These are phyloP conservation scores for Rhododendron vialii DNA, from an alignment of 148 eudicot genomes.

Conservation along the genomic window DNA sequence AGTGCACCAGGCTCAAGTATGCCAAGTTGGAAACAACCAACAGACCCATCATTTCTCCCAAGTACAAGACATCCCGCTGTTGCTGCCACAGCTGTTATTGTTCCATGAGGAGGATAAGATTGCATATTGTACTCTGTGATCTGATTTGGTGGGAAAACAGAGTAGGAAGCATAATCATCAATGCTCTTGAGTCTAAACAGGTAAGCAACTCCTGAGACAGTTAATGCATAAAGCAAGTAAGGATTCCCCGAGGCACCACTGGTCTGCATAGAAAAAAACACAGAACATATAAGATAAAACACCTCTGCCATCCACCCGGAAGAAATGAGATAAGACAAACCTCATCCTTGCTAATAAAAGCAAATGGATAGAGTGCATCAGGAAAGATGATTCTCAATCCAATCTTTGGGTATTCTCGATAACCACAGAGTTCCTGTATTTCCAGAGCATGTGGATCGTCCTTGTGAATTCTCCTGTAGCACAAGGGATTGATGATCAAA, in stretches of 20 bases:
- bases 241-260: constrained; percentile 38
- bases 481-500: constrained; percentile 8
- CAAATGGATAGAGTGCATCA: constrained; percentile 66
- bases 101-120: constrained; percentile 46
- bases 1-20: constrained; percentile 55
- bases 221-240: constrained; percentile 66
- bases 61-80: constrained; percentile 56
- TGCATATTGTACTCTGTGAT: constrained; percentile 46
- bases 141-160: constrained; percentile 52
- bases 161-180: constrained; percentile 47
- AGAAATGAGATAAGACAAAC: constrained; percentile 20
- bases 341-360: constrained; percentile 69
- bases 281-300: background rate
- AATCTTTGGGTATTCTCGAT: constrained; percentile 46
- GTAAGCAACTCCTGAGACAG: constrained; percentile 70
- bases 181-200: constrained; percentile 46
- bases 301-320: background rate
- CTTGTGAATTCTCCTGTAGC: constrained; percentile 67
- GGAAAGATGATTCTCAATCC: constrained; percentile 73
- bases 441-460: constrained; percentile 55
- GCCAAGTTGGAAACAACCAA: constrained; percentile 68
- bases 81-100: constrained; percentile 63
- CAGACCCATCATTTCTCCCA: constrained; percentile 89
- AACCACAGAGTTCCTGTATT: constrained; percentile 53
- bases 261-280: constrained; percentile 38